These are phyloP conservation scores for Collybia nuda DNA, from an alignment of 768 basidiomycete genomes.

Conservation along the genomic window DNA sequence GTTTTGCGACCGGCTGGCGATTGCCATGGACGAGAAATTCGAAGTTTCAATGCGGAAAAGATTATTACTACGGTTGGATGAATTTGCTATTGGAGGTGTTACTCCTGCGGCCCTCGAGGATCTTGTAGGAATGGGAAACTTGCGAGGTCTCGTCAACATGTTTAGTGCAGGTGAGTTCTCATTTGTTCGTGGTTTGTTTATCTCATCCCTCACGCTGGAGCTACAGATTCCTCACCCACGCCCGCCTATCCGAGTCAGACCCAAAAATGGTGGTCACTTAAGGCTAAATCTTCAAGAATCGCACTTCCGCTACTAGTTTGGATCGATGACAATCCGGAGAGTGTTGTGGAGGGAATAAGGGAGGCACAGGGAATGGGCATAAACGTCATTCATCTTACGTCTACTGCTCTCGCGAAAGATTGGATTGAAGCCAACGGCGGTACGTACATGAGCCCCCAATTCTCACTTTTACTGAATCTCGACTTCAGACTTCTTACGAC, in stretches of 20 bases:
- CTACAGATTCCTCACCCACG: too few relatives aligned
- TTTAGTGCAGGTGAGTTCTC: not conserved
- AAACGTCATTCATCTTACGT: slow-evolving; percentile 21
- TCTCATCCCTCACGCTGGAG: too few relatives aligned
- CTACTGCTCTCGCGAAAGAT: slow-evolving; percentile 24
- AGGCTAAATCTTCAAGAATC: not conserved
- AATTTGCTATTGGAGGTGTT: slow-evolving; percentile 20
- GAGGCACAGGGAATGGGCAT: slow-evolving; percentile 17
- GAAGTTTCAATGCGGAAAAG: slow-evolving; percentile 6
- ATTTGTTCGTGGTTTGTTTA: not conserved
- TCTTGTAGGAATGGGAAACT: slow-evolving; percentile 11
- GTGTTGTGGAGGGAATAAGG: slow-evolving; percentile 10
- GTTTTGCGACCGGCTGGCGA: slow-evolving; percentile 9
- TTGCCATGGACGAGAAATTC: slow-evolving; percentile 4
- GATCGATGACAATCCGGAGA: slow-evolving; percentile 24
- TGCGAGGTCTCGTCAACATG: slow-evolving; percentile 10
- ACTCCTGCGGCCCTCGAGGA: slow-evolving; percentile 15
- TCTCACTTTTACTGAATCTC: not conserved
- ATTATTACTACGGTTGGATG: slow-evolving; percentile 15
- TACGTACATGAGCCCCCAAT: not conserved
- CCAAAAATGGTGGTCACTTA: too few relatives aligned
- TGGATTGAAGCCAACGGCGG: slow-evolving; percentile 27
- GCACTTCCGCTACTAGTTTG: slow-evolving; percentile 23
- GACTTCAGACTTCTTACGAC: slow-evolving; percentile 19
- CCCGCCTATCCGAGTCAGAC: too few relatives aligned